Evolutionary conservation across 192 early-diverging fungal genomes (phyloP), one percentile per base, ranked within the genome.

Genomic region (Paraglomus occultum): DNA sequence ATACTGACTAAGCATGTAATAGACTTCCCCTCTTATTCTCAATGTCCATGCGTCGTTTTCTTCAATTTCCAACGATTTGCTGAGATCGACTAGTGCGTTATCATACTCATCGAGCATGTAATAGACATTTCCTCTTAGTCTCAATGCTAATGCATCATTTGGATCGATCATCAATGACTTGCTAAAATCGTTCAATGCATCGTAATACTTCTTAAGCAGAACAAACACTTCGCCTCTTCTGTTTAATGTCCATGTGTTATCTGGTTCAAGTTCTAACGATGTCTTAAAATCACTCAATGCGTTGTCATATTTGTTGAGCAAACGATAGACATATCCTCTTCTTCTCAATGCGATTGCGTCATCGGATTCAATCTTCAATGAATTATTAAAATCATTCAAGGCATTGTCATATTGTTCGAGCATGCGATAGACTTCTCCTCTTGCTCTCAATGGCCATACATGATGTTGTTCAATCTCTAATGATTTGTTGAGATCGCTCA

Each of bases 131-230:
- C 63, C 63, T 65, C 63, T 44, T 42, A 51, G 38, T 11, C 46
- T 40, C 43, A 65, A 65, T 7, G 63, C 63, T 65, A 51, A 38
- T 17, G 18, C 51, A 40, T 65, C 63, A 40, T 65, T 31, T 31
- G 31, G 39, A 31, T 31, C 31, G 3, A 31, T 31, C 31, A 31
- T 31, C 31, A 31, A 31, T 3, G 31, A 31, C 3, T 31, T 31
- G 50, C 66, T 31, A 31, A 31, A 31, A 31, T 31, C 31, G 31
- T 31, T 31, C 31, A 31, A 31, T 17, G 52, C 52, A 14, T 54
- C 52, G 31, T 54, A 3, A 54, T 54, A n/a, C 10, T 54, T 54
- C 18, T 14, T 11, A 54, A 54, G 52, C 10, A 20, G 10, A 23
- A 10, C 8, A 54, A 23, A 54, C 12, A 18, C 1, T 14, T 31